Percentiles rank a stretch among this genome's conserved stretches.
phyloP scores from a whole-genome alignment of 805 yeast genomes.

The Yarrowia yakushimensis region DNA sequence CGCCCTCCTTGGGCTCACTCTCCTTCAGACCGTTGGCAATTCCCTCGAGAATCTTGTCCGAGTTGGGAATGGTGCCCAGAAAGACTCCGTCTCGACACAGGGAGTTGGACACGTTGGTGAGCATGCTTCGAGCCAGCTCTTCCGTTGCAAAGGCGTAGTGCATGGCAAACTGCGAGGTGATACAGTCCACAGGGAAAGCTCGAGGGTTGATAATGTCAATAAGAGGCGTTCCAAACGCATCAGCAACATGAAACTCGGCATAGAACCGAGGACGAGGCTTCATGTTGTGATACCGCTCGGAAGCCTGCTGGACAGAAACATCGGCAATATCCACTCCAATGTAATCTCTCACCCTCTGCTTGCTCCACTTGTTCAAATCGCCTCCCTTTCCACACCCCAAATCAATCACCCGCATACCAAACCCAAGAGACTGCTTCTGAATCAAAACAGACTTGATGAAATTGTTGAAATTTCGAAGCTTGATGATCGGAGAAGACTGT shows the following conservation, averaged over 20 bases:
- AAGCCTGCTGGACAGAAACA: constrained; percentile 80
- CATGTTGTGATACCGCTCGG: constrained; percentile 63
- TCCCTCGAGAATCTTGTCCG: constrained; percentile 74
- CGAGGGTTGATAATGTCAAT: constrained; percentile 69
- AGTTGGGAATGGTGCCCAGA: constrained; percentile 91
- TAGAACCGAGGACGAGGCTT: constrained; percentile 53
- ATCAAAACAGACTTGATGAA: constrained; percentile 84
- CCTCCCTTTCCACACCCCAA: constrained; percentile 99
- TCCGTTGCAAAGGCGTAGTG: constrained; percentile 94
- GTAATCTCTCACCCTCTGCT: constrained; percentile 66
- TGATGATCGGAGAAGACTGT: constrained; percentile 75
- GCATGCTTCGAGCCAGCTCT: constrained; percentile 65
- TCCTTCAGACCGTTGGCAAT: constrained; percentile 39
- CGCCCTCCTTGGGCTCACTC: constrained; percentile 47
- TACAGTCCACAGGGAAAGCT: constrained; percentile 81
- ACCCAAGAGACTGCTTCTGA: constrained; percentile 53
- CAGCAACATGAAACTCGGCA: constrained; percentile 86
- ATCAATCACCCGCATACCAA: constrained; percentile 64
- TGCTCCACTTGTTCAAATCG: constrained; percentile 84
- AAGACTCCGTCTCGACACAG: constrained; percentile 81
- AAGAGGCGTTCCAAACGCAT: constrained; percentile 71
- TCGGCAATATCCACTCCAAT: constrained; percentile 92
- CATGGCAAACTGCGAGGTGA: constrained; percentile 85
- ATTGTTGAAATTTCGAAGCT: constrained; percentile 84
- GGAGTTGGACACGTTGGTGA: constrained; percentile 71